Evolutionary conservation across 352 stramenopile species (phyloP).

Genomic region (Aphanomyces astaci): DNA sequence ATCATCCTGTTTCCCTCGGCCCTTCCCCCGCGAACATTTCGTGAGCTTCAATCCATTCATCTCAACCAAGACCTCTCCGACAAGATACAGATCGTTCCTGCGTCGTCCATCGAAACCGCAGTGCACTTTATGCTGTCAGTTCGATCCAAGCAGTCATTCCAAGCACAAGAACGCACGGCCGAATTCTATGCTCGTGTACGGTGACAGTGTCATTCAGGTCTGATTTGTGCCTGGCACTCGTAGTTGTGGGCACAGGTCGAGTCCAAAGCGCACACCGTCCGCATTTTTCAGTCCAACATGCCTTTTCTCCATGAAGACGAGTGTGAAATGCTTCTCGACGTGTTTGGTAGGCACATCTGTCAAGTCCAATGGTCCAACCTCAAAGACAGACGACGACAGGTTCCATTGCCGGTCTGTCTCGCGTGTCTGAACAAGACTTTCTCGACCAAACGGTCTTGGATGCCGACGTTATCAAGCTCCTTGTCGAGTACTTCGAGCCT

Average conservation of each 20-base stretch:
- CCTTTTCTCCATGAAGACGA: conserved; percentile 15
- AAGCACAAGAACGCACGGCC: background rate
- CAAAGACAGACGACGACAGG: background rate
- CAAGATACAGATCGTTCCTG: conserved; percentile 6
- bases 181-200: background rate
- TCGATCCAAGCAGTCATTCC: background rate
- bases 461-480: background rate
- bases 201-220: background rate
- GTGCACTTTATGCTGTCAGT: conserved; percentile 1
- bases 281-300: conserved; percentile 4
- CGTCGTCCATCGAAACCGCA: background rate
- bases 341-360: background rate
- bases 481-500: conserved; percentile 10
- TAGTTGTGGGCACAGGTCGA: background rate
- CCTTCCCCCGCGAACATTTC: background rate
- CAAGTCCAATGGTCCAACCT: background rate
- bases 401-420: background rate
- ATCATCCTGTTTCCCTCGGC: conserved; percentile 5
- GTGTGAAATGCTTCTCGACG: conserved; percentile 14
- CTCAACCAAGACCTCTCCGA: background rate
- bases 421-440: background rate
- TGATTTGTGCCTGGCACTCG: background rate
- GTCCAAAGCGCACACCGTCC: background rate
- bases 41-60: background rate
- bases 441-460: conserved; percentile 10